These are phyloP conservation scores for Eleusine indica DNA, from an alignment of 176 grass and related monocot genomes.

Conservation along the genomic window DNA sequence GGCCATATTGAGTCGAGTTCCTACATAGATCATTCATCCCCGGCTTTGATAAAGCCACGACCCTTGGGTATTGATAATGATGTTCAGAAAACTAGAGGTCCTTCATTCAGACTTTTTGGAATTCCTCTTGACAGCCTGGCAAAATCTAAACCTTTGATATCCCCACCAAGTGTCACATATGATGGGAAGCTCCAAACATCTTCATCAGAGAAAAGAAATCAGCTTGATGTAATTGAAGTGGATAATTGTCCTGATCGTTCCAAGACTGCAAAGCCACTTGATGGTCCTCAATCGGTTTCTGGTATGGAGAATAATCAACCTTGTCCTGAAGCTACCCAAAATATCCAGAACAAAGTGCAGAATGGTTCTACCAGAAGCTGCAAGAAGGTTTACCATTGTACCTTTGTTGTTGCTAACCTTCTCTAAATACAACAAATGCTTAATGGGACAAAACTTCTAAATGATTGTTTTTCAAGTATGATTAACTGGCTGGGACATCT, in stretches of 20 bases:
- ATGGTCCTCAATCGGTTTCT: slow-evolving; percentile 35
- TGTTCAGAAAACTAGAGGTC: slow-evolving; percentile 48
- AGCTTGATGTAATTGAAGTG: slow-evolving; percentile 25
- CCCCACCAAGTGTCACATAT: slow-evolving; percentile 43
- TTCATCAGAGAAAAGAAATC: slow-evolving; percentile 13
- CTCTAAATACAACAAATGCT: neutral
- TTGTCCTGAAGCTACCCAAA: slow-evolving; percentile 45
- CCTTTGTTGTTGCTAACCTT: slow-evolving; percentile 35
- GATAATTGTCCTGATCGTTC: slow-evolving; percentile 45
- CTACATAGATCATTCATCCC: slow-evolving; percentile 25
- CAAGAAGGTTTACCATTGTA: slow-evolving; percentile 70
- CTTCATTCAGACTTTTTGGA: slow-evolving; percentile 61
- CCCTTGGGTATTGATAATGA: slow-evolving; percentile 48
- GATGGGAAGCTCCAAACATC: slow-evolving; percentile 22
- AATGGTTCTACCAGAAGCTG: slow-evolving; percentile 72
- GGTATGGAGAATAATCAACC: slow-evolving; percentile 39
- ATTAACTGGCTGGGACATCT: neutral
- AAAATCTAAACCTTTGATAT: slow-evolving; percentile 41
- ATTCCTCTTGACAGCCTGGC: slow-evolving; percentile 40
- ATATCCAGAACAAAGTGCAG: slow-evolving; percentile 61
- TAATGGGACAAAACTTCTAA: neutral
- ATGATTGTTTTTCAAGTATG: slow-evolving; percentile 11
- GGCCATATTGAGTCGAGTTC: slow-evolving; percentile 38
- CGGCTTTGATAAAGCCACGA: slow-evolving; percentile 36
- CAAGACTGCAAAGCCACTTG: slow-evolving; percentile 45